Conservation (phyloP, 495 filamentous ascomycete genomes). For the Letharia lupina region DNA sequence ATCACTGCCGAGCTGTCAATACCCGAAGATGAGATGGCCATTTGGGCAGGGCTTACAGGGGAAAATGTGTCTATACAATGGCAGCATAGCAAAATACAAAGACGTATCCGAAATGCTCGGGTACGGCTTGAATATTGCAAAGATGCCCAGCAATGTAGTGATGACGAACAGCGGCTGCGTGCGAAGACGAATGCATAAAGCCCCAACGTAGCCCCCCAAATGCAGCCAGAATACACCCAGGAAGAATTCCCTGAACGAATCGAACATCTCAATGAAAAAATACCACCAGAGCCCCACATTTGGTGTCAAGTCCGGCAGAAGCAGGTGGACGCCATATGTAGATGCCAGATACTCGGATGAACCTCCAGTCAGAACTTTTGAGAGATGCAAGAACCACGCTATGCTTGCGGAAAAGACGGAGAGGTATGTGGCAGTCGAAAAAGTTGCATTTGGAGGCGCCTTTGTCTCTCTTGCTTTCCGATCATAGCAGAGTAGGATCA, state of each 20-base stretch:
- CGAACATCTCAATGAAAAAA: conserved; percentile 99
- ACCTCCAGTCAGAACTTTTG: conserved; percentile 63
- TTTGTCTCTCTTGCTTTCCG: conserved; percentile 30
- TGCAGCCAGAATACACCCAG: conserved; percentile 97
- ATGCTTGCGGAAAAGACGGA: conserved; percentile 39
- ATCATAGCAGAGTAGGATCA: conserved; percentile 78
- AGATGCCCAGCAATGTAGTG: conserved; percentile 72
- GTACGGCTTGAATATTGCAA: conserved; percentile 92
- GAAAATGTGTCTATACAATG: conserved; percentile 90
- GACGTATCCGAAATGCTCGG: conserved; percentile 83
- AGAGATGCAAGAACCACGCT: conserved; percentile 56
- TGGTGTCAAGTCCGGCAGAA: conserved; percentile 86
- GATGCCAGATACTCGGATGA: conserved; percentile 79
- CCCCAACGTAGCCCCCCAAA: conserved; percentile 77
- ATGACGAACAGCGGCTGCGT: conserved; percentile 80
- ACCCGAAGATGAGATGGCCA: background rate
- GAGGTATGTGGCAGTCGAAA: conserved; percentile 47
- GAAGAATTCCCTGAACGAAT: conserved; percentile 95
- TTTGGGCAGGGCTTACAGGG: conserved; percentile 50
- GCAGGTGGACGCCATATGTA: conserved; percentile 85
- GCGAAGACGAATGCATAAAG: conserved; percentile 68
- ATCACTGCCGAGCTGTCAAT: conserved; percentile 49
- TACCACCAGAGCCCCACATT: conserved; percentile 99
- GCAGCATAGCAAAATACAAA: conserved; percentile 71
- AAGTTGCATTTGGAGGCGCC: conserved; percentile 23